Evolutionary conservation across 495 filamentous ascomycete species (phyloP).

Genomic region (Hypoxylon subgilvum): DNA sequence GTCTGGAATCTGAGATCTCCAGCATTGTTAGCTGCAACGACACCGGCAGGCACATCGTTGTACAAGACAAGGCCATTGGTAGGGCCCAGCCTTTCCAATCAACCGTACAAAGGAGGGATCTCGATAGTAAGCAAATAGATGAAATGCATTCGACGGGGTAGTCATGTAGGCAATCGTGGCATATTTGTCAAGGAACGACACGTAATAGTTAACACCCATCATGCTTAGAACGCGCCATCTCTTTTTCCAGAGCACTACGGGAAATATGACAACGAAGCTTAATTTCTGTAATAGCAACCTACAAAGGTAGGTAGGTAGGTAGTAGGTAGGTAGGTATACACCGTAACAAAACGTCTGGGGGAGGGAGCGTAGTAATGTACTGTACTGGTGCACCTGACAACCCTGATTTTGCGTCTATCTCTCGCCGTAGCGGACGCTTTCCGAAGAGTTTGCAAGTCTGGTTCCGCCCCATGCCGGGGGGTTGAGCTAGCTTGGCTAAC

Average conservation of each 20-base stretch:
- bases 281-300: slow-evolving; percentile 11
- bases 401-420: slow-evolving; percentile 10
- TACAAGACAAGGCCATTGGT: neutral
- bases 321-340: neutral
- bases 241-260: neutral
- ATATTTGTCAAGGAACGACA: slow-evolving; percentile 14
- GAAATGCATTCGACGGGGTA: slow-evolving; percentile 7
- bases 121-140: slow-evolving; percentile 13
- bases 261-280: slow-evolving; percentile 4
- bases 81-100: neutral
- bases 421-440: slow-evolving; percentile 12
- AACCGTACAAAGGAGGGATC: neutral
- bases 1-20: neutral
- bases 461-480: slow-evolving; percentile 34
- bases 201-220: slow-evolving; percentile 16
- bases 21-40: neutral
- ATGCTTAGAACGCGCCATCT: slow-evolving; percentile 18
- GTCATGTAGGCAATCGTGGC: slow-evolving; percentile 5
- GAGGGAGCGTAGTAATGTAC: slow-evolving; percentile 29
- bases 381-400: slow-evolving; percentile 10
- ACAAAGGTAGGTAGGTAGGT: too few species aligned
- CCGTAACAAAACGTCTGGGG: neutral
- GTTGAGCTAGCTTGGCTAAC: slow-evolving; percentile 16
- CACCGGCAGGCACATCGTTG: neutral
- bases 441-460: slow-evolving; percentile 29